phyloP scores from a whole-genome alignment of 2,329 filamentous ascomycete genomes.

The Monilinia polystroma region DNA sequence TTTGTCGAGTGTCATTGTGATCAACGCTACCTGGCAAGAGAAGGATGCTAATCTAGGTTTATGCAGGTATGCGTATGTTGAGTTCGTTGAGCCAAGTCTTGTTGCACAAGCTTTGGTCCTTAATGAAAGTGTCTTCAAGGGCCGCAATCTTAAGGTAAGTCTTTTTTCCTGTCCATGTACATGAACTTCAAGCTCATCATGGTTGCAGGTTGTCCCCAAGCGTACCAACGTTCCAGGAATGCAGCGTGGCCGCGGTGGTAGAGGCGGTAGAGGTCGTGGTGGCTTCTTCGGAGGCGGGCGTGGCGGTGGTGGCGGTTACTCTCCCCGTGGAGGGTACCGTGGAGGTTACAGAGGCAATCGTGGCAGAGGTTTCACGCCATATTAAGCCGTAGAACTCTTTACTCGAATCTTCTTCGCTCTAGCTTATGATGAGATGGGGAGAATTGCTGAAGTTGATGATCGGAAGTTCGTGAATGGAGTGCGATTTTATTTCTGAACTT shows the following conservation, averaged over 20 bases:
- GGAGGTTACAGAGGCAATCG: conserved; percentile 56
- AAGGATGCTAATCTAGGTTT: conserved; percentile 45
- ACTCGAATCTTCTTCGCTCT: background rate
- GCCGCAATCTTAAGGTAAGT: conserved; percentile 87
- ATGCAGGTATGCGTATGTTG: conserved; percentile 92
- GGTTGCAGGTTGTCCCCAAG: conserved; percentile 73
- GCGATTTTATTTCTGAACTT: conserved; percentile 5
- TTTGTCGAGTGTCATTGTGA: conserved; percentile 35
- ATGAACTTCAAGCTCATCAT: conserved; percentile 3
- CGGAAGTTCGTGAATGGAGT: too few relatives aligned
- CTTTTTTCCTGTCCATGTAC: background rate
- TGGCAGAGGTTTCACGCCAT: conserved; percentile 62
- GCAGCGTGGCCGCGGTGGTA: conserved; percentile 68
- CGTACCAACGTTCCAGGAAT: conserved; percentile 96
- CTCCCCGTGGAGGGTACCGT: conserved; percentile 58
- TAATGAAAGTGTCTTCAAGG: conserved; percentile 95
- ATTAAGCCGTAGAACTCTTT: conserved; percentile 46
- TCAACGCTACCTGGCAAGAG: conserved; percentile 59
- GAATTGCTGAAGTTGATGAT: background rate
- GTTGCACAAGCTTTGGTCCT: conserved; percentile 91
- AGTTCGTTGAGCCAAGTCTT: conserved; percentile 91
- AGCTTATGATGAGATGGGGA: conserved; percentile 12
- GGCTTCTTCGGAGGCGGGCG: conserved; percentile 44
- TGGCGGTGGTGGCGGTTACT: conserved; percentile 36
- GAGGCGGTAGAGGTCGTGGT: conserved; percentile 49